Evolutionary conservation across 106 monocot species (phyloP).

Genomic region (Apostasia shenzhenica): DNA sequence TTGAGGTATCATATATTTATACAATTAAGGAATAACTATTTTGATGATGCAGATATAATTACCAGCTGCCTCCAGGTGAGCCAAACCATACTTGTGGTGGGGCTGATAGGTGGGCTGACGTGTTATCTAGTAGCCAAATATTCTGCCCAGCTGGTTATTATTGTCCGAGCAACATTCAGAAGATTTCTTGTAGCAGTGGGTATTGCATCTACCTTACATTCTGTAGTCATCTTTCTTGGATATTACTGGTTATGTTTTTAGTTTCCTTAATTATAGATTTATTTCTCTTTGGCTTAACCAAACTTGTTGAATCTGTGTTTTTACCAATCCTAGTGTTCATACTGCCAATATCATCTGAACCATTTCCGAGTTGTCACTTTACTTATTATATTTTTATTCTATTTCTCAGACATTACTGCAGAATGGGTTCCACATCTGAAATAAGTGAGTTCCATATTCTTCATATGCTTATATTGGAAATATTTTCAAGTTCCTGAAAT

Average conservation of each 20-base stretch:
- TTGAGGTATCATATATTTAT: neutral
- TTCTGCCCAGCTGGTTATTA: constrained; percentile 87
- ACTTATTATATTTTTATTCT: neutral
- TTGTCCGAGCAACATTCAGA: constrained; percentile 76
- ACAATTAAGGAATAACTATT: constrained; percentile 1
- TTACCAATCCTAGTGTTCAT: neutral
- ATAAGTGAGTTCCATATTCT: constrained; percentile 48
- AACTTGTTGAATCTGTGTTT: too few relatives aligned
- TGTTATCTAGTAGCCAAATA: constrained; percentile 37
- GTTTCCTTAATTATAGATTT: too few relatives aligned
- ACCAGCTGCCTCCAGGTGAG: constrained; percentile 71
- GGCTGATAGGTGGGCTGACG: constrained; percentile 83
- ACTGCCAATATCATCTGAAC: neutral
- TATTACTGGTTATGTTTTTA: neutral
- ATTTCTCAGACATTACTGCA: constrained; percentile 78
- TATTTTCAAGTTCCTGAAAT: too few relatives aligned
- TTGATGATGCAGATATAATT: constrained; percentile 56
- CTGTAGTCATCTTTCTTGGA: neutral
- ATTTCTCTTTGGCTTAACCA: too few relatives aligned
- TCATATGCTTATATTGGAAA: neutral
- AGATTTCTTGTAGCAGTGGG: constrained; percentile 73
- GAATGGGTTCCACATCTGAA: constrained; percentile 77
- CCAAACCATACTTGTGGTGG: constrained; percentile 81
- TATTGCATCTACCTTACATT: constrained; percentile 38
- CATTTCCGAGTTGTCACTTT: neutral